A percentile compares a stretch with the other conserved stretches of the same genome.
These are phyloP conservation scores for Phaeophleospora eucalypticola DNA, from an alignment of 2,329 filamentous ascomycete species.

Conservation along the genomic window DNA sequence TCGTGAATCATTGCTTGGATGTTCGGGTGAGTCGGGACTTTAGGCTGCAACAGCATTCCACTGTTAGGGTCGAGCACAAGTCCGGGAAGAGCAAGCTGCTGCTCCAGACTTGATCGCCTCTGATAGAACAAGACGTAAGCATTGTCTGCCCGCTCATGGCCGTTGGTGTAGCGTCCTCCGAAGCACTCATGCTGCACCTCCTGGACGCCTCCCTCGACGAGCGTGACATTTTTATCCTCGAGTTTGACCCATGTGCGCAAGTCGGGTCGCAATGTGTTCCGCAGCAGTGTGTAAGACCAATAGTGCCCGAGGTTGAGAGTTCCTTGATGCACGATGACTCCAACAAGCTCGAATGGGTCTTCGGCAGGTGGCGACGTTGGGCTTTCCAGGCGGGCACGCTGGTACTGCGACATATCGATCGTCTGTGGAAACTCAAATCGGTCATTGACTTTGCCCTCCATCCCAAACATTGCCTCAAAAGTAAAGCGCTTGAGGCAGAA, in stretches of 20 bases:
- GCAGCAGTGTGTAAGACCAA: slow-evolving; percentile 88
- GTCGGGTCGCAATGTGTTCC: slow-evolving; percentile 48
- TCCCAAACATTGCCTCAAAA: slow-evolving; percentile 67
- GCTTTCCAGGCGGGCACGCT: slow-evolving; percentile 74
- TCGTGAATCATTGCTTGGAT: slow-evolving; percentile 10
- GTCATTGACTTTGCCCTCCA: slow-evolving; percentile 89
- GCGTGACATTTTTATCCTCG: slow-evolving; percentile 79
- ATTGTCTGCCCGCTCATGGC: slow-evolving; percentile 53
- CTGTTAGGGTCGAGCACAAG: slow-evolving; percentile 8
- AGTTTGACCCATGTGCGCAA: slow-evolving; percentile 76
- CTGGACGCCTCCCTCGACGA: slow-evolving; percentile 62
- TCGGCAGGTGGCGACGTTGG: slow-evolving; percentile 52
- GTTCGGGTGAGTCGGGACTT: slow-evolving; percentile 9
- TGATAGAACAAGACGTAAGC: slow-evolving; percentile 99
- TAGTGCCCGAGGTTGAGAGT: slow-evolving; percentile 95
- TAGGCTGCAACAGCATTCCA: slow-evolving; percentile 13
- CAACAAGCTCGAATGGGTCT: slow-evolving; percentile 90
- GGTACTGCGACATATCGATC: slow-evolving; percentile 87
- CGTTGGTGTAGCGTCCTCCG: slow-evolving; percentile 54
- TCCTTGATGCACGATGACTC: slow-evolving; percentile 86
- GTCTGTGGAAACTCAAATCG: slow-evolving; percentile 79
- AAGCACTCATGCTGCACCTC: slow-evolving; percentile 75
- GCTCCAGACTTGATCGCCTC: slow-evolving; percentile 30
- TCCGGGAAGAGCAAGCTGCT: slow-evolving; percentile 10
- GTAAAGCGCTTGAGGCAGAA: slow-evolving; percentile 90